Evolutionary conservation across 148 eudicot genomes (phyloP).

Genomic region (Rhododendron kiyosumense): DNA sequence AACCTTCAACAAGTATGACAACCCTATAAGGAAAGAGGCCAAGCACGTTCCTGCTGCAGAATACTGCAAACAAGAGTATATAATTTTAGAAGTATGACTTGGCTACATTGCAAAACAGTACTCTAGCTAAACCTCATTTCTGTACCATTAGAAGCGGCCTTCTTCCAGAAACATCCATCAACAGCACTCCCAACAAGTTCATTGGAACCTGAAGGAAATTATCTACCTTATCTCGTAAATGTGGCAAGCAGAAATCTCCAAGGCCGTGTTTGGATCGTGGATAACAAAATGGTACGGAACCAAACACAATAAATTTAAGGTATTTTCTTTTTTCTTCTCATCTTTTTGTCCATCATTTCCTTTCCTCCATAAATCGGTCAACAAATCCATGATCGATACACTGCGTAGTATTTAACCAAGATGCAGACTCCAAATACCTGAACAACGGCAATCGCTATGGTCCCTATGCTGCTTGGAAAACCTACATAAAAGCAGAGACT

Average conservation of each 20-base stretch:
- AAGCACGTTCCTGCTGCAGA: slow-evolving; percentile 85
- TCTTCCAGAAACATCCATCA: slow-evolving; percentile 57
- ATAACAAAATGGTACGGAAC: background rate
- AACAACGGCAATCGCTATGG: slow-evolving; percentile 43
- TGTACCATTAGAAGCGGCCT: slow-evolving; percentile 59
- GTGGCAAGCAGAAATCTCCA: background rate
- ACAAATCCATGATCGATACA: background rate
- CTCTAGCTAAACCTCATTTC: background rate
- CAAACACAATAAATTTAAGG: background rate
- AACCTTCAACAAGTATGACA: slow-evolving; percentile 77
- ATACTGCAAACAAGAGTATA: slow-evolving; percentile 32
- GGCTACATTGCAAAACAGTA: background rate
- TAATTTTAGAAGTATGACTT: background rate
- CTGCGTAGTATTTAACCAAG: background rate
- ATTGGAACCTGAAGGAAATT: slow-evolving; percentile 43
- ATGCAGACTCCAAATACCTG: slow-evolving; percentile 32
- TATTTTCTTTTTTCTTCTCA: background rate
- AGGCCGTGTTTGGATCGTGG: background rate
- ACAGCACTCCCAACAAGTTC: slow-evolving; percentile 41
- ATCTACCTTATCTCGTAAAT: background rate
- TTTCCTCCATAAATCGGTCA: background rate
- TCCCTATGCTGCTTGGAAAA: slow-evolving; percentile 51
- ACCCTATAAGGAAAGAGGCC: slow-evolving; percentile 51
- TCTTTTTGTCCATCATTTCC: background rate
- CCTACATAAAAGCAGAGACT: slow-evolving; percentile 24